Conservation (phyloP, 2,329 filamentous ascomycete genomes). For the Ophiostoma sp. region DNA sequence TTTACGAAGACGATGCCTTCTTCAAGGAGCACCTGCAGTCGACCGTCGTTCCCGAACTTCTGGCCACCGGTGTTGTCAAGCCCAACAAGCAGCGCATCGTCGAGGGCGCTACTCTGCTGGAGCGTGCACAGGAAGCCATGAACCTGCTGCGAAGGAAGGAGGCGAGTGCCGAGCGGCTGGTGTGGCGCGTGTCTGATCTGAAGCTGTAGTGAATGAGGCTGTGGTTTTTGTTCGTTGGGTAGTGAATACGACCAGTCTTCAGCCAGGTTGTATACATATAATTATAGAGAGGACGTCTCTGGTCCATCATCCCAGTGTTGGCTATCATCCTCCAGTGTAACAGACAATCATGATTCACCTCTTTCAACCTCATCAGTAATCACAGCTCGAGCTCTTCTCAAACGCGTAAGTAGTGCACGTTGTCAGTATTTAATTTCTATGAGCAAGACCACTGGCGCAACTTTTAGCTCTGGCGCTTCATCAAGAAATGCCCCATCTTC, state of each 20-base stretch:
- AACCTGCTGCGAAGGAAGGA: not conserved
- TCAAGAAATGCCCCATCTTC: not conserved
- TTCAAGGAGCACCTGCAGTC: conserved; percentile 13
- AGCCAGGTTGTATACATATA: not conserved
- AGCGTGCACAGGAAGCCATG: conserved; percentile 2
- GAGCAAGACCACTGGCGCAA: not conserved
- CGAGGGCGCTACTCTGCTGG: not conserved
- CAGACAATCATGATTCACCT: too few relatives aligned
- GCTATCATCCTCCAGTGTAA: too few relatives aligned
- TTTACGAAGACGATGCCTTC: conserved; percentile 3
- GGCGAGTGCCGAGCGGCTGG: conserved; percentile 1
- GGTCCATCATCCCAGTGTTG: too few relatives aligned
- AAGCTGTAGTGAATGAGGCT: not conserved
- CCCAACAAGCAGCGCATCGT: conserved; percentile 16
- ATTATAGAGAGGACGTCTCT: too few relatives aligned
- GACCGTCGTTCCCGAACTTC: not conserved
- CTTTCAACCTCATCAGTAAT: too few relatives aligned
- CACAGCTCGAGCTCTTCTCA: not conserved
- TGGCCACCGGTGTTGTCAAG: not conserved
- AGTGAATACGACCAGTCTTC: not conserved
- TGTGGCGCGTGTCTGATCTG: conserved; percentile 5
- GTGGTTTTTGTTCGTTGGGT: not conserved
- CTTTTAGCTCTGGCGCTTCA: not conserved
- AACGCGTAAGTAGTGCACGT: not conserved
- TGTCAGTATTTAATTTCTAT: not conserved